Conservation (phyloP, 768 basidiomycete species). For the Mycena chlorophos region DNA sequence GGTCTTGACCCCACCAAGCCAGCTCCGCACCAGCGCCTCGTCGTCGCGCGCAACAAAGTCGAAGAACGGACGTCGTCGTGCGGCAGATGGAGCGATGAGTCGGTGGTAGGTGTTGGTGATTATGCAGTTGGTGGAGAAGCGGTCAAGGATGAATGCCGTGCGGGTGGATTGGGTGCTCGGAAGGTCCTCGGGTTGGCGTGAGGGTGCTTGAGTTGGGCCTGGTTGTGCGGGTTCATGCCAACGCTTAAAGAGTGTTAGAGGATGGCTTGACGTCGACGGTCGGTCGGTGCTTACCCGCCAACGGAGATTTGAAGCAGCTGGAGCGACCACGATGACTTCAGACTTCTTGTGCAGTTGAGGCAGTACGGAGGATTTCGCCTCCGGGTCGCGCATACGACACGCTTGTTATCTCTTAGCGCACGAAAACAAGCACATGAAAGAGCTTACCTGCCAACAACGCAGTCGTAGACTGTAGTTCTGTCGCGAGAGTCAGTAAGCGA, state of each 20-base stretch:
- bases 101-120: slow-evolving; percentile 75
- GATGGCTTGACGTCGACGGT: slow-evolving; percentile 4
- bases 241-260: slow-evolving; percentile 41
- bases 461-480: slow-evolving; percentile 9
- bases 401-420: slow-evolving; percentile 71
- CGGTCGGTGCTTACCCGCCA: slow-evolving; percentile 45
- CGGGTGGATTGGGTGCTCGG: slow-evolving; percentile 71
- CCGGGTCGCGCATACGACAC: slow-evolving; percentile 77
- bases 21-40: slow-evolving; percentile 64
- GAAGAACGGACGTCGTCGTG: slow-evolving; percentile 68
- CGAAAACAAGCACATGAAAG: slow-evolving; percentile 58
- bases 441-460: slow-evolving; percentile 15
- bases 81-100: slow-evolving; percentile 56
- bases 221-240: slow-evolving; percentile 65
- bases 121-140: slow-evolving; percentile 66
- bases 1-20: slow-evolving; percentile 76
- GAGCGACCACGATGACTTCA: slow-evolving; percentile 76
- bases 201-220: slow-evolving; percentile 32
- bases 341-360: slow-evolving; percentile 81
- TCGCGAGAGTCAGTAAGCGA: neutral
- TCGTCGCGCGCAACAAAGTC: slow-evolving; percentile 70
- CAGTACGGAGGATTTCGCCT: slow-evolving; percentile 75
- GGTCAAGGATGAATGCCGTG: slow-evolving; percentile 79
- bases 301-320: slow-evolving; percentile 52
- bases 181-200: slow-evolving; percentile 32